These are phyloP conservation scores for Fusarium sp. DNA, from an alignment of 2,329 filamentous ascomycete genomes.

Conservation along the genomic window DNA sequence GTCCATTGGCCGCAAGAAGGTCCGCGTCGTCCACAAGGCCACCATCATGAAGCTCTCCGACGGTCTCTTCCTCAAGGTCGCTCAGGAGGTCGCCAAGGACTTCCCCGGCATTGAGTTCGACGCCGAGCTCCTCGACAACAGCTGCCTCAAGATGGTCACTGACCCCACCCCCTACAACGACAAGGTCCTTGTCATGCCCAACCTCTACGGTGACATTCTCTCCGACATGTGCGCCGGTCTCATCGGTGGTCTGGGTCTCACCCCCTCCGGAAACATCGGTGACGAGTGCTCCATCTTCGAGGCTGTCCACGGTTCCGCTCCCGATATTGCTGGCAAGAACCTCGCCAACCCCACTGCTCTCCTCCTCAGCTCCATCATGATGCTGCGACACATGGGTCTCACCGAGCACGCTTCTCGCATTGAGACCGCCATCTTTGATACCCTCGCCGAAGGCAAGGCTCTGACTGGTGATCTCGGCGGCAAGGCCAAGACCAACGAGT, in stretches of 20 bases:
- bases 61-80: constrained; percentile 95
- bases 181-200: constrained; percentile 98
- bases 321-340: constrained; percentile 95
- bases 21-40: constrained; percentile 98
- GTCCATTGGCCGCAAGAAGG: constrained; percentile 94
- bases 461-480: constrained; percentile 97
- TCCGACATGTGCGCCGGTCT: constrained; percentile 99
- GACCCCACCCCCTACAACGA: constrained; percentile 98
- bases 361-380: constrained; percentile 97
- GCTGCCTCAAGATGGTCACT: constrained; percentile 98
- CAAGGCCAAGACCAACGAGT: constrained; percentile 96
- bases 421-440: constrained; percentile 95
- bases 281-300: constrained; percentile 99
- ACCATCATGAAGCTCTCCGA: constrained; percentile 99
- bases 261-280: constrained; percentile 98
- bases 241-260: constrained; percentile 96
- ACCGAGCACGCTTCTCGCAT: constrained; percentile 87
- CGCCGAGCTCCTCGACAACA: constrained; percentile 98
- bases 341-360: constrained; percentile 98
- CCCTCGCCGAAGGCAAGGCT: constrained; percentile 94
- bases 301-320: constrained; percentile 97
- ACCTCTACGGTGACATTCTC: constrained; percentile 99
- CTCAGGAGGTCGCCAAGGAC: constrained; percentile 89
- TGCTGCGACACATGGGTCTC: constrained; percentile 98
- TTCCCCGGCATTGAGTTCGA: constrained; percentile 97